phyloP scores from a whole-genome alignment of 371 early-diverging fungal genomes.

The Apophysomyces elegans region DNA sequence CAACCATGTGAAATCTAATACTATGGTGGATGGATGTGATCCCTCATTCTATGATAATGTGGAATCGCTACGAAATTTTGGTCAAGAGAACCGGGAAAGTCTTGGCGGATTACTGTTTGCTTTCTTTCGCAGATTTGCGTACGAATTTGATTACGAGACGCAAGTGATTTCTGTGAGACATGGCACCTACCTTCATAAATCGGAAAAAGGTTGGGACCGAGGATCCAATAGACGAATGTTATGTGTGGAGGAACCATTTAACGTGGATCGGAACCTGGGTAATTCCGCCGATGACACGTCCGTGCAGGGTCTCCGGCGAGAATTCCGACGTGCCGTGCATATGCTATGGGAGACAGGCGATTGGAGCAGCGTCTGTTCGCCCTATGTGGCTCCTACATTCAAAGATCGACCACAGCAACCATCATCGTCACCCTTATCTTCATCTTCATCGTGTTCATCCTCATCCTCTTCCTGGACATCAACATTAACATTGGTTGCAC shows the following conservation, averaged over 20 bases:
- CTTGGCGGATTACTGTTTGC: slow-evolving; percentile 81
- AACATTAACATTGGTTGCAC: no score
- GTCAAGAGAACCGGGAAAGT: slow-evolving; percentile 69
- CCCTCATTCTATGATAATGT: slow-evolving; percentile 69
- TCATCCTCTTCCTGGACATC: no score
- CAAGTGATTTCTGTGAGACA: slow-evolving; percentile 81
- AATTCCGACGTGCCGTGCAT: slow-evolving; percentile 75
- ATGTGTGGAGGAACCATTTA: slow-evolving; percentile 93
- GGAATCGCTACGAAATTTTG: slow-evolving; percentile 65
- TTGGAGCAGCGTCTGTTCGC: not conserved
- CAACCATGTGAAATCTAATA: slow-evolving; percentile 28
- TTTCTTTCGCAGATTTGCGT: slow-evolving; percentile 82
- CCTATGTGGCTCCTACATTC: not conserved
- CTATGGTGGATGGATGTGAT: not conserved
- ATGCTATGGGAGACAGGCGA: slow-evolving; percentile 40
- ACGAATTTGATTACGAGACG: slow-evolving; percentile 81
- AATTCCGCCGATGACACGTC: slow-evolving; percentile 85
- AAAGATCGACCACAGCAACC: slow-evolving; percentile 23
- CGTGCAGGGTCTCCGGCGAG: slow-evolving; percentile 76
- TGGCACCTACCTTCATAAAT: slow-evolving; percentile 75
- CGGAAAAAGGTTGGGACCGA: slow-evolving; percentile 79
- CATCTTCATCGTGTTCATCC: no score
- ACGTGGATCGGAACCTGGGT: slow-evolving; percentile 82
- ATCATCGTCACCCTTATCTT: not conserved
- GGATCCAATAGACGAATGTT: slow-evolving; percentile 61